Conservation (phyloP, 805 yeast species). For the Alloascoidea africana region DNA sequence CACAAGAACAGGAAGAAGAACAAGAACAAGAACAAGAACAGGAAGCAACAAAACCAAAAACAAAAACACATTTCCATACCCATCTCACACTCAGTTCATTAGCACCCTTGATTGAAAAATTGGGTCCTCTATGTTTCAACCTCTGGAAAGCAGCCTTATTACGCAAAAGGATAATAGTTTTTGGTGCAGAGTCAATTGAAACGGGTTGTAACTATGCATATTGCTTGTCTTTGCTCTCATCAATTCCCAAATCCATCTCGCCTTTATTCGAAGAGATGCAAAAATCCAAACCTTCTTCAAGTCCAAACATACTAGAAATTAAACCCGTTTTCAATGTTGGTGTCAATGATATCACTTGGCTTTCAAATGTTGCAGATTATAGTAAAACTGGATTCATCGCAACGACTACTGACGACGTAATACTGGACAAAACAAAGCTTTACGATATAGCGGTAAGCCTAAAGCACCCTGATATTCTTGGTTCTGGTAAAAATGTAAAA, state of each 20-base stretch:
- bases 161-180: constrained; percentile 38
- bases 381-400: constrained; percentile 31
- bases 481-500: neutral
- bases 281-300: neutral
- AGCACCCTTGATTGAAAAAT: constrained; percentile 27
- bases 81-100: constrained; percentile 15
- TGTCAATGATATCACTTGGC: constrained; percentile 35
- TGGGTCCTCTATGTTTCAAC: constrained; percentile 54
- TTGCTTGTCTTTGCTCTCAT: constrained; percentile 41
- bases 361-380: constrained; percentile 11
- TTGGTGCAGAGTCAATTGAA: constrained; percentile 21
- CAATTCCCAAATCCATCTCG: constrained; percentile 42
- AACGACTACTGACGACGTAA: constrained; percentile 50
- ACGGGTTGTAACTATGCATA: constrained; percentile 35
- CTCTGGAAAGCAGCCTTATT: constrained; percentile 49
- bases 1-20: constrained; percentile 4
- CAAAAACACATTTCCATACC: constrained; percentile 17
- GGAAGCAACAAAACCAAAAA: constrained; percentile 23
- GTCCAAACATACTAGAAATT: constrained; percentile 7
- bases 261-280: constrained; percentile 13
- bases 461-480: neutral
- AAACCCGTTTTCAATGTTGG: constrained; percentile 50
- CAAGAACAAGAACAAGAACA: constrained; percentile 12
- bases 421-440: constrained; percentile 33
- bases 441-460: constrained; percentile 30